These are phyloP conservation scores for Gautieria morchelliformis DNA, from an alignment of 768 basidiomycete species.

Conservation along the genomic window DNA sequence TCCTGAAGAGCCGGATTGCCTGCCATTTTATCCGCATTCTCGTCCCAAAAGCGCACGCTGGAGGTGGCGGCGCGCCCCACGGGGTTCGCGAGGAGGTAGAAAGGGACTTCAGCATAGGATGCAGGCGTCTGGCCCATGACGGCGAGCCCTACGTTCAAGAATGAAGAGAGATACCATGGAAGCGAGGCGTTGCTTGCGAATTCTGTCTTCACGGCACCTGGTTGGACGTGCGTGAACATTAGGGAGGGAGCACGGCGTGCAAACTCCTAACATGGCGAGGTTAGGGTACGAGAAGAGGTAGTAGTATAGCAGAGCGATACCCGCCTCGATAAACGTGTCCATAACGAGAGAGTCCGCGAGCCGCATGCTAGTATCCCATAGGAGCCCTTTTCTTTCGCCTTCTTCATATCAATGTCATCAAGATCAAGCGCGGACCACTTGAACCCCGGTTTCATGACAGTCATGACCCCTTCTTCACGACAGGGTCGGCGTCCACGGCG, in stretches of 20 bases:
- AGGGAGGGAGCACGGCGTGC: constrained; percentile 30
- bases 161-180: background rate
- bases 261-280: constrained; percentile 20
- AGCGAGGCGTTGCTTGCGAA: constrained; percentile 20
- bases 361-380: background rate
- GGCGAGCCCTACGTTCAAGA: background rate
- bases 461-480: constrained; percentile 1
- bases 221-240: constrained; percentile 34
- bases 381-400: background rate
- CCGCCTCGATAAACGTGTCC: background rate
- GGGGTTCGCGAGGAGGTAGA: constrained; percentile 2
- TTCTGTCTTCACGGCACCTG: constrained; percentile 32
- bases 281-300: too few relatives aligned
- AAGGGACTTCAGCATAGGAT: constrained; percentile 6
- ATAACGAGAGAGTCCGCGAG: constrained; percentile 4
- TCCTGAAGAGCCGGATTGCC: background rate
- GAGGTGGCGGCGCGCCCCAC: background rate
- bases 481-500: background rate
- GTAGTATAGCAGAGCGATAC: background rate
- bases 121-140: background rate
- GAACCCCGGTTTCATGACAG: constrained; percentile 3
- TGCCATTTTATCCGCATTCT: background rate
- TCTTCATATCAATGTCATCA: background rate
- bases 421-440: background rate
- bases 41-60: background rate